Evolutionary conservation across 768 basidiomycete species (phyloP), one percentile per base, ranked within the genome.

Genomic region (Boletellus ananas): DNA sequence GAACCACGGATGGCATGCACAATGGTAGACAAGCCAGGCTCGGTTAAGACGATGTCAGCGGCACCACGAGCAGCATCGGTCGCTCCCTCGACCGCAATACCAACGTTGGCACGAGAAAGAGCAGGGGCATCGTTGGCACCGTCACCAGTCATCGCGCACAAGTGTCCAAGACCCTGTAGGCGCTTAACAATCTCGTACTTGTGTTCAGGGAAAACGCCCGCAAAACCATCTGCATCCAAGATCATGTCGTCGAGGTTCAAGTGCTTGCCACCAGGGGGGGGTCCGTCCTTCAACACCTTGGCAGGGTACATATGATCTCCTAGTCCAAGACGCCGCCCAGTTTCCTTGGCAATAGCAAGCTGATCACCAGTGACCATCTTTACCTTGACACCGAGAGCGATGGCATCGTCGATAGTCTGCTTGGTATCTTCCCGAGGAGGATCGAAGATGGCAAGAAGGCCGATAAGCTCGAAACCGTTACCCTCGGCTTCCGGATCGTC

Each of bases 281-380:
- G 94, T 7, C 95, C 95, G 39, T 96, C 91, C 81, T 96, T 95
- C 67, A 98, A 82, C n/a, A 97, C 95, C 79, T 93, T 96, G 49
- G 94, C 90, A 37, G 95, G 86, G 78, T 96, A 97, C 95, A 98
- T 98, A 79, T 97, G 94, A 72, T 97, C 95, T 67, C 95, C 95
- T 53, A 98, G 78, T 60, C 95, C 94, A 43, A 98, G 90, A 75
- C 95, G 90, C 70, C 95, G 90, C 52, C 95, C 95, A 54, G 95
- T 97, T 72, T 98, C 95, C 81, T 98, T 98, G 34, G 95, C 95
- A 61, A 98, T 98, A 58, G 95, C 95, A 66, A 98, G 91, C 77
- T 98, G 95, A 70, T 98, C 95, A 78, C 95, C 95, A n/a, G 95
- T 98, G 54, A 97, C 95, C 95, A 98, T 98, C 87, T 98, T 98